Base-by-base conservation (phyloP, 306 rosid genomes). In the Pachyrhizus erosus region DNA sequence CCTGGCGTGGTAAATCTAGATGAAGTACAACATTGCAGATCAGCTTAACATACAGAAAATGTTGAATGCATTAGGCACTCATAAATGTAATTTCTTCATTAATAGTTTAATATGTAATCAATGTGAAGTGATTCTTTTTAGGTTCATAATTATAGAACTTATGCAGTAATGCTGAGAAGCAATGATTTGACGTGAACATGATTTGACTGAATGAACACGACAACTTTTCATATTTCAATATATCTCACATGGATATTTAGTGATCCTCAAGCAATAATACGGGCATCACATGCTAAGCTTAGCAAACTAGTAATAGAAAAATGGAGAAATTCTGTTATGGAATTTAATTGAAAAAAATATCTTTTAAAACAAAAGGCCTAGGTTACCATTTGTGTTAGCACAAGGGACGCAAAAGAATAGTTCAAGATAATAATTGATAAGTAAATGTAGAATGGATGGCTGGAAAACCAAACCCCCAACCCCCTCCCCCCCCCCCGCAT, bases 1-100 rank as follows among this genome's bases (percentile, higher is more conserved):
- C 87, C 75, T 91, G 91, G 67, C 57, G 91, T 18, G 86, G 87
- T 72, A 82, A 20, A 87, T 89, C 98, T 92, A 85, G 73, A 87
- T 66, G 75, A 84, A 83, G 81, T 26, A 77, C 29, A 73, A 37
- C 23, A 18, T 29, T 23, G 70, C 42, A 86, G 62, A 90, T 73
- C 60, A 87, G 83, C 76, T 43, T 67, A 73, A 75, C 75, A 74
- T 46, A 72, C 27, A 43, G 66, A 58, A 29, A 46, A 74, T 66
- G 26, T 14, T 70, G 15, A 55, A 69, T 52, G 75, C 55, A 66
- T 58, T 31, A 45, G 61, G 40, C 74, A 61, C 77, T 21, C 5
- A 21, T 39, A 57, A 10, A 61, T 48, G 55, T 40, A 68, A 33
- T 76, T 57, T 34, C 18, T 46, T 57, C 10, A 17, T 54, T 77